phyloP scores from a whole-genome alignment of 176 grass and related monocot species.

The Carex pumila region DNA sequence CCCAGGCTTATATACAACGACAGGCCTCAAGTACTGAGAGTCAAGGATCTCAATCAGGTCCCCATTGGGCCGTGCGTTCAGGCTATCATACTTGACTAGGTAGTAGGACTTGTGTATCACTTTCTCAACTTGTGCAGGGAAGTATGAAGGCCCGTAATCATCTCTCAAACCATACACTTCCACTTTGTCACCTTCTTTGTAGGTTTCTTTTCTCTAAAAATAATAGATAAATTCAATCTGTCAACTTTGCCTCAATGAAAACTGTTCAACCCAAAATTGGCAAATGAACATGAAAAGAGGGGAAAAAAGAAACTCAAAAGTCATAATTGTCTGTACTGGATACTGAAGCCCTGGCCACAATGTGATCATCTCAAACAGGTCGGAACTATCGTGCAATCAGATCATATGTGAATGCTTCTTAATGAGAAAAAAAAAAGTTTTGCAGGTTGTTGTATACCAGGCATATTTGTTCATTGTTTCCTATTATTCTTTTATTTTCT shows the following conservation, averaged over 20 bases:
- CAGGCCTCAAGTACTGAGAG: slow-evolving; percentile 8
- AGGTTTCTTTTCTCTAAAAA: slow-evolving; percentile 8
- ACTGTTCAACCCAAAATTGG: background rate
- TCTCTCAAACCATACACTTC: slow-evolving; percentile 15
- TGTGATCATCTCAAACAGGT: background rate
- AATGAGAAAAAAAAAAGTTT: background rate
- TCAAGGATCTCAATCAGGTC: slow-evolving; percentile 26
- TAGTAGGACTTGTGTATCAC: background rate
- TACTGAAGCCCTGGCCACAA: background rate
- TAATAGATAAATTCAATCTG: background rate
- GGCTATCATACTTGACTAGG: slow-evolving; percentile 20
- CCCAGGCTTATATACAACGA: background rate
- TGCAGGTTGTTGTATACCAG: background rate
- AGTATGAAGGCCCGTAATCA: slow-evolving; percentile 26
- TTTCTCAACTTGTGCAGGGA: slow-evolving; percentile 14
- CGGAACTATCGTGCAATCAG: background rate
- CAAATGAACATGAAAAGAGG: background rate
- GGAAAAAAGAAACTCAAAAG: background rate
- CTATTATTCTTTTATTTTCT: background rate
- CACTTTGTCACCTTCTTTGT: slow-evolving; percentile 20
- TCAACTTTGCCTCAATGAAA: background rate
- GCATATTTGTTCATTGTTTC: background rate
- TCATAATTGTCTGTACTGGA: background rate
- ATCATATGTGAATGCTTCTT: background rate
- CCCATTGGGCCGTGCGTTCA: background rate